Evolutionary conservation across 2,329 filamentous ascomycete species (phyloP), one percentile per base, ranked within the genome.

Genomic region (Alternaria postmessia): DNA sequence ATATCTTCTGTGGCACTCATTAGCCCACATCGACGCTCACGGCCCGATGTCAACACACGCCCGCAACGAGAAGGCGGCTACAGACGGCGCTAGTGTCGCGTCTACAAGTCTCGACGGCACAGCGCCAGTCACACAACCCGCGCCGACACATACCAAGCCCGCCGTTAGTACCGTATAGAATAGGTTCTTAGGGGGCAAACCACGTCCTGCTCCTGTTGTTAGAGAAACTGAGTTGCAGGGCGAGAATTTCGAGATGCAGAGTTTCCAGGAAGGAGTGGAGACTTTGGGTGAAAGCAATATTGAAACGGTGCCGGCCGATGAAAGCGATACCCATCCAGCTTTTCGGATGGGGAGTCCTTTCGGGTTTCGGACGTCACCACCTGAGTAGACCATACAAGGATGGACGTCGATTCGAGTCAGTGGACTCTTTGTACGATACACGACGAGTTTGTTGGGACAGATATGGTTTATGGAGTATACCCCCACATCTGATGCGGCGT

Each of bases 11-110:
- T 81, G 78, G 74, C 63, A 70, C 14, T 75, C 72, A n/a, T 70
- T 81, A 55, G 61, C 66, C 14, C 76, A 82, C 60, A 78, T 77
- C 54, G 80, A 80, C 43, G 59, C 68, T 24, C 69, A 71, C 39
- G 80, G 80, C 3, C 78, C 80, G 3, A 78, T 78, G 62, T 78
- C 77, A 8, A 74, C 67, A 7, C 80, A 80, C 41, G 78, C 77
- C 3, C 68, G 73, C 18, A 59, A 34, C 5, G 55, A 57, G n/a
- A 57, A 57, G 26, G 7, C 12, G 20, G 7, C 11, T 8, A 32
- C 34, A 28, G 43, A 43, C 1, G 36, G 32, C 2, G 16, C 18
- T 39, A 41, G 39, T 16, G 12, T 51, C 32, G 28, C 39, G 20
- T 24, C 32, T 14, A 38, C 42, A 26, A 20, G 16, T 20, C 28